A percentile compares a stretch with the other conserved stretches of the same genome.
These are phyloP conservation scores for Xylogone sp. DNA, from an alignment of 2,329 filamentous ascomycete genomes.

Conservation along the genomic window DNA sequence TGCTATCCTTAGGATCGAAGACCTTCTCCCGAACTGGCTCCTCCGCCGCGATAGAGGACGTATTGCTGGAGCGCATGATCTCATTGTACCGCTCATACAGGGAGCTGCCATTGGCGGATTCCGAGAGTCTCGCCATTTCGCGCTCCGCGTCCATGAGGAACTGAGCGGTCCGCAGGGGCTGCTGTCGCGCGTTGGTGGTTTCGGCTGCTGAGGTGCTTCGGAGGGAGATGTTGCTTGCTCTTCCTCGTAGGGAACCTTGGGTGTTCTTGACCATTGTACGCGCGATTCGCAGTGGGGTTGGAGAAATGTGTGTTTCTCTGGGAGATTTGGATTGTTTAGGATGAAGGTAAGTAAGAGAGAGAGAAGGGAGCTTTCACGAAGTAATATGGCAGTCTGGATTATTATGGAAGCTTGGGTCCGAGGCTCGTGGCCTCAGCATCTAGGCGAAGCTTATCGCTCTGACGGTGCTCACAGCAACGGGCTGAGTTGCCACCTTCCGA, in stretches of 20 bases:
- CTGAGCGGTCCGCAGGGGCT: not conserved
- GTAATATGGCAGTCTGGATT: too few relatives aligned
- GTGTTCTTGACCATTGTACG: constrained; percentile 22
- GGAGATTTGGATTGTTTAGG: too few relatives aligned
- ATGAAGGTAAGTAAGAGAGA: not conserved
- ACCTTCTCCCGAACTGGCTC: not conserved
- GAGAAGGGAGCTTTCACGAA: not conserved
- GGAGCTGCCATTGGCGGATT: not conserved
- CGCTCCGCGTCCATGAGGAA: not conserved
- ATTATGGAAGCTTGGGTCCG: too few relatives aligned
- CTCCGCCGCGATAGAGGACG: not conserved
- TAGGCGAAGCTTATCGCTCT: too few relatives aligned
- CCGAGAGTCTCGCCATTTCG: not conserved
- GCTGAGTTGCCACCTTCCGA: not conserved
- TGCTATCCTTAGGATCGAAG: constrained; percentile 29
- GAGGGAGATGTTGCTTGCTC: constrained; percentile 15
- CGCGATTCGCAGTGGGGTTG: not conserved
- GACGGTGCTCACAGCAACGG: not conserved
- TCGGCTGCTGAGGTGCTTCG: constrained; percentile 3
- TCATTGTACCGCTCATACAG: constrained; percentile 18
- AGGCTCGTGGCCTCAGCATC: too few relatives aligned
- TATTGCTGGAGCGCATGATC: not conserved
- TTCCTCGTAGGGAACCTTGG: constrained; percentile 17
- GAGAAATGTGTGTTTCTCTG: not conserved
- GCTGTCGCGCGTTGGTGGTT: not conserved